Evolutionary conservation across 164 flowering plant genomes (phyloP).

Genomic region (Amborella trichopoda): DNA sequence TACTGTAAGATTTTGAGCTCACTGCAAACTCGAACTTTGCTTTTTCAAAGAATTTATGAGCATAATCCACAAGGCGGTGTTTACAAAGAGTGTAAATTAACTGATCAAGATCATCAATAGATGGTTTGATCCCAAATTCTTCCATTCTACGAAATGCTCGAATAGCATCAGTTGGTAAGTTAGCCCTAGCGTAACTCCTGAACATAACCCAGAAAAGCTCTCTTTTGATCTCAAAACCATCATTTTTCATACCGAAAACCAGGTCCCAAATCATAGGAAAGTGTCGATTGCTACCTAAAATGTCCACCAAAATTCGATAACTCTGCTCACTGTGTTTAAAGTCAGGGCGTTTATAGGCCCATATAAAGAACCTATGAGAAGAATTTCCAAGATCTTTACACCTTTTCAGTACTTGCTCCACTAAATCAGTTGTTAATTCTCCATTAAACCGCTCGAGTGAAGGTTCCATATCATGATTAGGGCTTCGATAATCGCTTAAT

Average conservation of each 20-base stretch:
- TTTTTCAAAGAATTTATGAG: conserved; percentile 54
- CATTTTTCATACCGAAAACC: conserved; percentile 40
- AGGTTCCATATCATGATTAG: conserved; percentile 64
- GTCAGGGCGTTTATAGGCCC: conserved; percentile 48
- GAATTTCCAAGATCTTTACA: conserved; percentile 66
- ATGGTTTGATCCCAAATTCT: conserved; percentile 53
- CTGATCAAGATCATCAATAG: conserved; percentile 46
- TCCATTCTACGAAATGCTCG: conserved; percentile 58
- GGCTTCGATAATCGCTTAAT: conserved; percentile 63
- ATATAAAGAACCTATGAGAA: conserved; percentile 68
- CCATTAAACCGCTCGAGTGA: conserved; percentile 37
- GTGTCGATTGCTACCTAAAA: conserved; percentile 59
- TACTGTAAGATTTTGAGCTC: conserved; percentile 48
- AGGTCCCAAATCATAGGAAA: conserved; percentile 86
- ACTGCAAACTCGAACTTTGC: conserved; percentile 30
- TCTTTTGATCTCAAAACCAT: conserved; percentile 20
- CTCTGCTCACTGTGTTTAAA: conserved; percentile 40
- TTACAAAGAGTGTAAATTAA: conserved; percentile 49
- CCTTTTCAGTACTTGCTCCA: conserved; percentile 72
- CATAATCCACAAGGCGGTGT: conserved; percentile 43
- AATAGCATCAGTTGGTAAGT: conserved; percentile 67
- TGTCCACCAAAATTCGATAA: conserved; percentile 46
- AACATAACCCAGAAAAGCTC: conserved; percentile 59
- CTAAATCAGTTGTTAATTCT: conserved; percentile 30
- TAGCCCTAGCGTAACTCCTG: conserved; percentile 54